Base-by-base conservation (phyloP, 495 filamentous ascomycete species). In the Penicillium samsonianum region DNA sequence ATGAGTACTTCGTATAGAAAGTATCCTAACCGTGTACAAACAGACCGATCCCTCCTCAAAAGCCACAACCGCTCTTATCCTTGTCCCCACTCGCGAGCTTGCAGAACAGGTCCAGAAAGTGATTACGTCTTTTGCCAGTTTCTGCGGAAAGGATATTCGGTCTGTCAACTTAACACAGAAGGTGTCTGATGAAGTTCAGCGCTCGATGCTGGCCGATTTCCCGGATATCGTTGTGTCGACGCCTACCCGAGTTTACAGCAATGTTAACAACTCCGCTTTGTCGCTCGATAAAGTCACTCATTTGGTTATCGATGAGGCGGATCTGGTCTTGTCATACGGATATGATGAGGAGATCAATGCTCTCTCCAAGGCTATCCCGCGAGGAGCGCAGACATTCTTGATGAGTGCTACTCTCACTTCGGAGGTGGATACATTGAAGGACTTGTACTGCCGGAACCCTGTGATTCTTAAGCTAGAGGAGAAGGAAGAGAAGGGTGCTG, bases 241-340 rank as follows among this genome's bases (percentile, higher is more conserved):
- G 1, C 95, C 94, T 0, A 83, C 89, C 7, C 82, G 90, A 59
- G 89, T 87, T 25, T 81, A 88, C 54, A 71, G 81, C 31, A 88
- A 91, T 64, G 69, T 92, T 55, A 88, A 88, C 55, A 83, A 80
- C 42, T 84, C 84, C 0, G 81, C 86, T 0, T 79, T 96, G 46
- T 83, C 83, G 3, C 73, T 95, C 17, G 82, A 86, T 9, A 80
- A 82, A 51, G 80, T 98, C 37, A 81, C 83, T 46, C 83, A 92
- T 52, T 74, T 99, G 14, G 92, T 98, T 11, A 87, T 99, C 54
- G 94, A 99, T 65, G 94, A 99, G 73, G 92, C 92, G 4, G 94
- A 99, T 70, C 70, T 98, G 52, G 87, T 98, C n/a, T 76, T 97
- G 52, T 92, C 88, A 9, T 99, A 97, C 65, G 94, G 92, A 45